Evolutionary conservation across 768 basidiomycete genomes (phyloP), one percentile per base, ranked within the genome.

Genomic region (Porpolomopsis calyptriformis): DNA sequence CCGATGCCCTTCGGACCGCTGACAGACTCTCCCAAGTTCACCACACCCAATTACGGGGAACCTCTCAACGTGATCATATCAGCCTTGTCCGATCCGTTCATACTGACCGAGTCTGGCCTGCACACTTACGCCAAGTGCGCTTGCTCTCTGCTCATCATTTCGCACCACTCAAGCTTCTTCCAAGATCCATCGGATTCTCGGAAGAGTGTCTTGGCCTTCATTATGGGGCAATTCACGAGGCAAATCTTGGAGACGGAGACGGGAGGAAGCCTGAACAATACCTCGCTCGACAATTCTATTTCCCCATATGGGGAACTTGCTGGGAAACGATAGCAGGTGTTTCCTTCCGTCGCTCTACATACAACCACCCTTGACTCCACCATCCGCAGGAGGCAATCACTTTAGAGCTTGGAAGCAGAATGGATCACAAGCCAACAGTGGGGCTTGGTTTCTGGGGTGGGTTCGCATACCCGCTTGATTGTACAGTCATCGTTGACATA

Each of bases 341-440:
- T 60, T 50, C 24, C 18, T 8, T 43, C n/a, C 23, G 5, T 24
- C 50, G 26, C 22, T 47, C 38, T 50, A 39, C 38, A 43, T 36
- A 24, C 18, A 25, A 31, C 14, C 14, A 14, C 29, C 7, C 26
- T 16, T 27, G 16, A 23, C 29, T 23, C 27, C 16, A 31, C 11
- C 19, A 9, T 42, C 20, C 27, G 35, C 56, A 73, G 87, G 87
- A n/a, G 89, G 88, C 2, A 81, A 91, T 47, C 90, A 92, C 57
- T 92, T 86, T 56, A 74, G 88, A 40, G 86, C 86, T 6, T 92
- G 88, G 88, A 80, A 78, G 56, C 88, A 92, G 69, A 87, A 89
- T 53, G 88, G 86, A 2, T 79, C 82, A 0, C 56, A 66, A 14
- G 85, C 75, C 0, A 67, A 80, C 54, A 82, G 76, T 40, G 77